phyloP scores from a whole-genome alignment of 2,329 filamentous ascomycete genomes.

The Dendryphion nanum region DNA sequence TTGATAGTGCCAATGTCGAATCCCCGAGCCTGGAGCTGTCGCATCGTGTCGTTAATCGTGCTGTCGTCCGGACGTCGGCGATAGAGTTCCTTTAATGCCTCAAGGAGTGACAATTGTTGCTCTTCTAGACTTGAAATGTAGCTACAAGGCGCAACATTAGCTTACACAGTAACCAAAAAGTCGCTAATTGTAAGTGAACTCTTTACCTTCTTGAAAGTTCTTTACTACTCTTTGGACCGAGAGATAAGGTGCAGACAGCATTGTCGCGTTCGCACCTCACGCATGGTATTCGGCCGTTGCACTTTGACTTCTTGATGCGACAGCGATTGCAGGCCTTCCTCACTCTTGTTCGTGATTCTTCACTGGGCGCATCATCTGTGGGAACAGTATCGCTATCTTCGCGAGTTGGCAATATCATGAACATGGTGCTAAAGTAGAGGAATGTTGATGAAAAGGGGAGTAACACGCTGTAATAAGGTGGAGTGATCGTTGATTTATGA shows the following conservation, averaged over 20 bases:
- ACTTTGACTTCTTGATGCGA: constrained; percentile 2
- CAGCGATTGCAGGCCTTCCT: constrained; percentile 2
- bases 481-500: too few species aligned
- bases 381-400: too few species aligned
- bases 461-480: too few species aligned
- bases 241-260: not conserved
- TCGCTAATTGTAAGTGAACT: too few species aligned
- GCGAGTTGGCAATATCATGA: too few species aligned
- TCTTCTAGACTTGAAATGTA: constrained; percentile 1
- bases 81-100: not conserved
- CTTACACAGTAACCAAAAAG: not conserved
- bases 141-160: not conserved
- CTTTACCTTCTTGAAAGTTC: not conserved
- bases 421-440: too few species aligned
- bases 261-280: not conserved
- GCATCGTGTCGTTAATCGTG: not conserved
- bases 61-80: not conserved
- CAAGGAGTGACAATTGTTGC: constrained; percentile 1
- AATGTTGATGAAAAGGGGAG: too few species aligned
- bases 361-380: too few species aligned
- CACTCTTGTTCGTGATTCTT: not conserved
- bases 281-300: constrained; percentile 1
- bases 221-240: not conserved
- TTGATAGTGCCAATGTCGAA: not conserved
- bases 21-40: not conserved